A percentile compares a stretch with the other conserved stretches of the same genome.
Conservation (phyloP, 192 early-diverging fungal species). For the Backusella morwellensis region DNA sequence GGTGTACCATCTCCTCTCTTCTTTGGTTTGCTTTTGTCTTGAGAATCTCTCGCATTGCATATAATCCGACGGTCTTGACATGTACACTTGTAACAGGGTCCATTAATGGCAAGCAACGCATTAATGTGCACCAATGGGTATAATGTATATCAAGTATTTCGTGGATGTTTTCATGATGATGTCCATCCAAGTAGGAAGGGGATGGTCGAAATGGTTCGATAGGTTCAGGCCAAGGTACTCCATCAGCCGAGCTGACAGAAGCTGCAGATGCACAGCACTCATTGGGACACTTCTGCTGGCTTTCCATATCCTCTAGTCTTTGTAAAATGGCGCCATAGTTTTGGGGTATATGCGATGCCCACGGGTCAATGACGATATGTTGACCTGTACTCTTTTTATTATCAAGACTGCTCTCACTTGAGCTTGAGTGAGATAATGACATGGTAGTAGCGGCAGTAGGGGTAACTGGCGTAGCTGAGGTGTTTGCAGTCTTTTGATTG, state of each 20-base stretch:
- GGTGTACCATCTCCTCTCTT: neutral
- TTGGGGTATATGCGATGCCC: constrained; percentile 2
- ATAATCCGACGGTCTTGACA: constrained; percentile 8
- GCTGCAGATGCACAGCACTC: neutral
- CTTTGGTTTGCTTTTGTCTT: constrained; percentile 6
- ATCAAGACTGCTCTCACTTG: neutral
- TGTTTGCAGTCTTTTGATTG: neutral
- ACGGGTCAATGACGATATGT: constrained; percentile 6
- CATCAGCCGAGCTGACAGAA: constrained; percentile 5
- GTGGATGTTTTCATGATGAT: neutral
- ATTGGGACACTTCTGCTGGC: neutral
- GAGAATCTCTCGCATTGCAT: constrained; percentile 21
- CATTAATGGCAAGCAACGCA: constrained; percentile 17
- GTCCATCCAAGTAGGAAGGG: neutral
- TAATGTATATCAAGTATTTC: constrained; percentile 7
- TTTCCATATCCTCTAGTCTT: constrained; percentile 1
- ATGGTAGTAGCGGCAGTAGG: neutral
- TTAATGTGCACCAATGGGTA: constrained; percentile 20
- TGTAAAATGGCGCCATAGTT: constrained; percentile 4
- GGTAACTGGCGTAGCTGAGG: neutral
- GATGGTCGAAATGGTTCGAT: neutral
- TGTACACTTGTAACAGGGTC: constrained; percentile 4
- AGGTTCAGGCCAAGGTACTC: constrained; percentile 9
- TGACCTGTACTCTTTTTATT: neutral
- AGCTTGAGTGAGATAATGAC: neutral